These are phyloP conservation scores for Artomyces pyxidatus DNA, from an alignment of 768 basidiomycete genomes.

Conservation along the genomic window DNA sequence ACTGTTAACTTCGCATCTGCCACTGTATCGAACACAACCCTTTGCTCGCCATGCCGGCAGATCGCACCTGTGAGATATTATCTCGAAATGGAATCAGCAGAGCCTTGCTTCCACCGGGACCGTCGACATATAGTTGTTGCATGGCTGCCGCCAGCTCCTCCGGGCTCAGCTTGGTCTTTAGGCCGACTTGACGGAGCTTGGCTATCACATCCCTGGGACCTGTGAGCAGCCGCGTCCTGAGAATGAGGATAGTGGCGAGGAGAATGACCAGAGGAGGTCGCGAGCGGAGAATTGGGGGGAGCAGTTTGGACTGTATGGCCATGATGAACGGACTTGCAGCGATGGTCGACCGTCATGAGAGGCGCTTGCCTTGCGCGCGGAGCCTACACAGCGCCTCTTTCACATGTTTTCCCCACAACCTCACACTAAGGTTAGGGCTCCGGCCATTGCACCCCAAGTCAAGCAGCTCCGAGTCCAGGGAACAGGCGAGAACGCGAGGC, in stretches of 20 bases:
- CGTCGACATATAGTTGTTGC: conserved; percentile 56
- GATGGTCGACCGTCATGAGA: not conserved
- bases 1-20: not conserved
- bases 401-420: not conserved
- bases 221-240: conserved; percentile 8
- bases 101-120: conserved; percentile 49
- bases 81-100: conserved; percentile 64
- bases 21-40: conserved; percentile 12
- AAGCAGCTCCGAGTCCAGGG: no score
- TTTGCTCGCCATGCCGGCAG: no score
- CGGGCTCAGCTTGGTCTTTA: conserved; percentile 2
- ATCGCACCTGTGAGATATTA: conserved; percentile 58
- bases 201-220: conserved; percentile 10
- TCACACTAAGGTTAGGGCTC: not conserved
- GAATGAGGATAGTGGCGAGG: conserved; percentile 4
- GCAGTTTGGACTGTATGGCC: not conserved
- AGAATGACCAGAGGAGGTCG: conserved; percentile 5
- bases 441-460: no score
- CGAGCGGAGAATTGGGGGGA: not conserved
- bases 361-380: not conserved
- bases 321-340: not conserved
- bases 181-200: conserved; percentile 1
- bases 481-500: no score
- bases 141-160: conserved; percentile 41
- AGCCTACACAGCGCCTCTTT: not conserved